Evolutionary conservation across 169 alveolate genomes (phyloP).

Genomic region (Cryptosporidium ubiquitum): DNA sequence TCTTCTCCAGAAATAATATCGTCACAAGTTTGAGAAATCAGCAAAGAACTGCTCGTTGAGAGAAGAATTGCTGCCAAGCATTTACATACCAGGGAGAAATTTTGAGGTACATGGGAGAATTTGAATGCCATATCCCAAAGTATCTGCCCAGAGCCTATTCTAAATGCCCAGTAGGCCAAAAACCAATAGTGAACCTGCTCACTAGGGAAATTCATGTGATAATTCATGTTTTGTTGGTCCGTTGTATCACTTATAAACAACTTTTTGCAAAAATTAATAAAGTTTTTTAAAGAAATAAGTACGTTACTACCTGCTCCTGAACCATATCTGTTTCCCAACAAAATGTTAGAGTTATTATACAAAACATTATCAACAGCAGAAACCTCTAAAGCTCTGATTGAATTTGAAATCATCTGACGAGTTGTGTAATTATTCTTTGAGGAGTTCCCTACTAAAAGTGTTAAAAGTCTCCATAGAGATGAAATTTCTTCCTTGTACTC

Average conservation of each 20-base stretch:
- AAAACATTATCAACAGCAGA: constrained; percentile 56
- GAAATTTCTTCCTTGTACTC: constrained; percentile 43
- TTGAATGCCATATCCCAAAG: constrained; percentile 58
- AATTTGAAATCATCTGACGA: constrained; percentile 49
- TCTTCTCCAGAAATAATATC: constrained; percentile 20
- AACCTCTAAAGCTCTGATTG: constrained; percentile 25
- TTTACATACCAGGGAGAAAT: constrained; percentile 51
- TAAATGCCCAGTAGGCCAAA: constrained; percentile 72
- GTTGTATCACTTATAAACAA: constrained; percentile 7
- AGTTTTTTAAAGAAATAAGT: constrained; percentile 38
- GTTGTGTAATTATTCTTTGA: constrained; percentile 6
- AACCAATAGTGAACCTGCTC: constrained; percentile 54
- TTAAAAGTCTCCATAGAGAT: constrained; percentile 39
- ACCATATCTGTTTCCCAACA: constrained; percentile 18
- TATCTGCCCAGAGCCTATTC: constrained; percentile 65
- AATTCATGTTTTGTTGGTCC: not conserved
- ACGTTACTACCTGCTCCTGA: constrained; percentile 15
- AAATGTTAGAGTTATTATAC: constrained; percentile 36
- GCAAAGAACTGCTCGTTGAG: constrained; percentile 57
- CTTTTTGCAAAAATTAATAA: constrained; percentile 18
- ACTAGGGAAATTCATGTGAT: constrained; percentile 20
- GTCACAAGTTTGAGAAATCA: constrained; percentile 24
- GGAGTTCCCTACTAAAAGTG: constrained; percentile 25
- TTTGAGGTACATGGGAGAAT: constrained; percentile 22
- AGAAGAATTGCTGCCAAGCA: constrained; percentile 46